These are phyloP conservation scores for Arabis hirsuta DNA, from an alignment of 345 rosid genomes.

Conservation along the genomic window DNA sequence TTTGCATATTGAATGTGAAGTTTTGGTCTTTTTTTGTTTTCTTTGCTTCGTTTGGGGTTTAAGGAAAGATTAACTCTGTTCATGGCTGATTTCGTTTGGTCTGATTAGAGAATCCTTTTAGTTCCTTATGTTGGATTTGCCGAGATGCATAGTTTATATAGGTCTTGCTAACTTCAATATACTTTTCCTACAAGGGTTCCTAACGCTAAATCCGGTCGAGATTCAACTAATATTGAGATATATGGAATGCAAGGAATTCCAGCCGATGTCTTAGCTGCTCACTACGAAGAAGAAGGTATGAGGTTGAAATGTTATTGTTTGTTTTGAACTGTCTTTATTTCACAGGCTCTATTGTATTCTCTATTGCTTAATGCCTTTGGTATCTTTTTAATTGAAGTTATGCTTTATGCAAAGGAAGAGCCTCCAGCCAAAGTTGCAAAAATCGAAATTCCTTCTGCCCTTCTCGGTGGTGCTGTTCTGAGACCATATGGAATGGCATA, in stretches of 20 bases:
- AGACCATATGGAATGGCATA: constrained; percentile 65
- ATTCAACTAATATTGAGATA: constrained; percentile 89
- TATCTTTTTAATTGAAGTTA: constrained; percentile 14
- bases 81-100: background rate
- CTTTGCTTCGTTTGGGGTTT: constrained; percentile 7
- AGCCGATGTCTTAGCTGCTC: constrained; percentile 80
- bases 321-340: too few relatives aligned
- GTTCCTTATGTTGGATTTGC: background rate
- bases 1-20: constrained; percentile 18
- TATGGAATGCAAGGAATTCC: constrained; percentile 99
- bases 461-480: constrained; percentile 56
- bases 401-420: constrained; percentile 72
- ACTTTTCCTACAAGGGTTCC: constrained; percentile 65
- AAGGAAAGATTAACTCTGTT: background rate
- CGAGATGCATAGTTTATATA: too few relatives aligned
- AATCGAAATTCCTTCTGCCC: constrained; percentile 59
- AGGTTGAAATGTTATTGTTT: background rate
- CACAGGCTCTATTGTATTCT: too few relatives aligned
- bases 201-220: constrained; percentile 87
- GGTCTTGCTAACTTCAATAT: constrained; percentile 23
- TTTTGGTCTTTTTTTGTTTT: background rate
- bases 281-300: constrained; percentile 94
- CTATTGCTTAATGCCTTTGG: background rate
- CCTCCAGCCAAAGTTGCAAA: constrained; percentile 70
- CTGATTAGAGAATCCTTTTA: constrained; percentile 8